Conservation (phyloP, 306 rosid species). For the Sindora glabra region DNA sequence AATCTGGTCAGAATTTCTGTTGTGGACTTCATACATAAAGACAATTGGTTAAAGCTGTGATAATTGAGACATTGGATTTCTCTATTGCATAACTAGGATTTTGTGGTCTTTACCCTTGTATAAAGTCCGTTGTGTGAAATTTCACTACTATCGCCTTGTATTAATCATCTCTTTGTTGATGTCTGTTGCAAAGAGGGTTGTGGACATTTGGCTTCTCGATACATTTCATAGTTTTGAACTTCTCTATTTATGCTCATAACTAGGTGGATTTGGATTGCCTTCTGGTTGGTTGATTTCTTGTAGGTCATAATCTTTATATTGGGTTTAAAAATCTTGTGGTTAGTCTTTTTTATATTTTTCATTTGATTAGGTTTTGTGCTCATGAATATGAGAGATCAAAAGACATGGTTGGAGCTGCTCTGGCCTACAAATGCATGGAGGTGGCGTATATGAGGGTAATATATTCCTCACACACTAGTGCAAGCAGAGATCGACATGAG, state of each 20-base stretch:
- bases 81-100: no score
- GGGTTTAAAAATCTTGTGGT: background rate
- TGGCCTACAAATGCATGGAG: constrained; percentile 98
- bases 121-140: no score
- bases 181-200: background rate
- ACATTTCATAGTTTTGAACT: background rate
- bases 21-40: no score
- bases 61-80: no score
- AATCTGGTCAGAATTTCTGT: no score
- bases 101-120: no score
- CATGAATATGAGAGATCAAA: constrained; percentile 81
- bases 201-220: background rate
- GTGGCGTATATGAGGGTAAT: constrained; percentile 90
- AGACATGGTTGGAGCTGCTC: constrained; percentile 91
- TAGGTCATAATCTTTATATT: background rate
- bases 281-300: background rate
- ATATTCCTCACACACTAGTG: constrained; percentile 65
- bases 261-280: background rate
- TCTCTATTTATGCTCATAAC: background rate
- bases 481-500: constrained; percentile 71
- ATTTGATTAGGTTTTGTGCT: constrained; percentile 81
- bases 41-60: no score
- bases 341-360: constrained; percentile 12
- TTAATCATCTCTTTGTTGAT: no score
- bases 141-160: no score